These are phyloP conservation scores for Heritiera fomes DNA, from an alignment of 345 rosid genomes.

Conservation along the genomic window DNA sequence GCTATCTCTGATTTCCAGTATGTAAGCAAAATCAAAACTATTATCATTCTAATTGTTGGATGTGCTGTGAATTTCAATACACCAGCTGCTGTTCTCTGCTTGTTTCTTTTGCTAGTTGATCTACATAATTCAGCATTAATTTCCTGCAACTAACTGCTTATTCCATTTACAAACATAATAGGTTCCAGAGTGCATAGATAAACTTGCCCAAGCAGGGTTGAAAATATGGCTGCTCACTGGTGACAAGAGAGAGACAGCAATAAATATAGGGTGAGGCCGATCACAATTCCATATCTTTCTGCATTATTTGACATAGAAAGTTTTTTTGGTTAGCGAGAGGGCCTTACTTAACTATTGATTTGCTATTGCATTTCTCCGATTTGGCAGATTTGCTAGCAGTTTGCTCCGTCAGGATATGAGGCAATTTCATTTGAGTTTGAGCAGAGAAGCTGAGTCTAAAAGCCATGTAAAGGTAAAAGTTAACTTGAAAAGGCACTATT, in stretches of 20 bases:
- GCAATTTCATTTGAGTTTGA: slow-evolving; percentile 49
- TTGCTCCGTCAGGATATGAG: slow-evolving; percentile 76
- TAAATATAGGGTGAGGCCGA: slow-evolving; percentile 66
- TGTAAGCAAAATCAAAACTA: no score
- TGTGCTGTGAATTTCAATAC: no score
- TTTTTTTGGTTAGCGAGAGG: not conserved
- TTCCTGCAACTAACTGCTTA: not conserved
- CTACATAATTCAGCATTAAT: not conserved
- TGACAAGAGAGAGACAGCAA: slow-evolving; percentile 85
- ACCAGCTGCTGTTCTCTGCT: not conserved
- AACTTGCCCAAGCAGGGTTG: slow-evolving; percentile 85
- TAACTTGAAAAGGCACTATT: slow-evolving; percentile 14
- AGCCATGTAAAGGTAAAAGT: slow-evolving; percentile 32
- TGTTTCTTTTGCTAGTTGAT: not conserved
- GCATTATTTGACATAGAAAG: not conserved
- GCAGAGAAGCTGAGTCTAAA: slow-evolving; percentile 34
- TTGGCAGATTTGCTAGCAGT: slow-evolving; percentile 76
- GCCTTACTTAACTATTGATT: not conserved
- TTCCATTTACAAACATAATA: slow-evolving; percentile 25
- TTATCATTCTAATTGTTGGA: no score
- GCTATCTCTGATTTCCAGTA: no score
- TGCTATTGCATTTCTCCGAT: not conserved
- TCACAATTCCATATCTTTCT: not conserved
- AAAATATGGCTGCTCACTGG: slow-evolving; percentile 90
- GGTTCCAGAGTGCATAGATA: slow-evolving; percentile 91